Evolutionary conservation across 2,329 filamentous ascomycete genomes (phyloP), one percentile per base, ranked within the genome.

Genomic region (Dactylellina cionopaga): DNA sequence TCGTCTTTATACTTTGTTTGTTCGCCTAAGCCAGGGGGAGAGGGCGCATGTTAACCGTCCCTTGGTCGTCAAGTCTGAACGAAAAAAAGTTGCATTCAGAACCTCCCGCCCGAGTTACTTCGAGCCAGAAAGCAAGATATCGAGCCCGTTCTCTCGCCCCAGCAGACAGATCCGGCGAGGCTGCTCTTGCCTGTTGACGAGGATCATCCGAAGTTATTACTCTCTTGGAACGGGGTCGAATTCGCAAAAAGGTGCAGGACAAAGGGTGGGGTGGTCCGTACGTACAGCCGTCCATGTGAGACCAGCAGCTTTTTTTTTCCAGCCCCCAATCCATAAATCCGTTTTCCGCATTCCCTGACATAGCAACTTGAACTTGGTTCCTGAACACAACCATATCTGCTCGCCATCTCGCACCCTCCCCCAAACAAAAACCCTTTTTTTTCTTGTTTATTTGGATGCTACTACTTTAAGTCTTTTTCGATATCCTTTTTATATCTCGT

Each of bases 31-130:
- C 49, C 65, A 64, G 58, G 66, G 68, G 59, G 33, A 49, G 43
- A 65, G 51, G 68, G 68, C 62, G 68, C 68, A 72, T 46, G 68
- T 72, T 72, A 65, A 60, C 59, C 59, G 59, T 72, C 55, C 68
- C 68, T 65, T 65, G 68, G 59, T 65, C 59, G 39, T 60, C 51
- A 27, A 66, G 41, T 43, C 56, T 49, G 56, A 60, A 37, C 43
- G 35, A 35, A 49, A 43, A 33, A 58, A 49, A 29, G 51, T 72
- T 65, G 68, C 68, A 58, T 72, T 72, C 68, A 72, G 59, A 44
- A 72, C 43, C 44, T 39, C 66, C 52, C 54, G 68, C 37, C 52
- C 52, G 68, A 65, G 59, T 72, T 41, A 65, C 59, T 72, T 72
- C 44, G 68, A 65, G 59, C 59, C 59, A 72, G 54, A 72, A 72